These are phyloP conservation scores for Inonotus obliquus DNA, from an alignment of 1,284 basidiomycete species.

Conservation along the genomic window DNA sequence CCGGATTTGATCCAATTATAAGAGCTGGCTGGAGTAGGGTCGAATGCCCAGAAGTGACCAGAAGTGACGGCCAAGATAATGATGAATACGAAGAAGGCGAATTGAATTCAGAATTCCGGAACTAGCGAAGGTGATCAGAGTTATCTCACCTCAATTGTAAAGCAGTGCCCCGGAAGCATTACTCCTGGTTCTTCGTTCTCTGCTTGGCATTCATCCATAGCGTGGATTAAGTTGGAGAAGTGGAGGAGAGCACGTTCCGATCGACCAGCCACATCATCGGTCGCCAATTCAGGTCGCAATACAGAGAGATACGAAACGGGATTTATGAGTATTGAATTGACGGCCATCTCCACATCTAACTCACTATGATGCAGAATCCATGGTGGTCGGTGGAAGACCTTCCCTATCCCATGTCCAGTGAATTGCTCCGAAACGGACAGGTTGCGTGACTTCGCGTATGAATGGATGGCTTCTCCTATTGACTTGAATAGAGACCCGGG, in stretches of 20 bases:
- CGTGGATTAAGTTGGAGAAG: not conserved
- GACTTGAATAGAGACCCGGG: conserved; percentile 69
- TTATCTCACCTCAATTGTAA: conserved; percentile 73
- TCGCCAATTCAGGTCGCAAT: not conserved
- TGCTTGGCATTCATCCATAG: conserved; percentile 27
- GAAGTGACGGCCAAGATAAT: not conserved
- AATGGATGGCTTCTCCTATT: conserved; percentile 77
- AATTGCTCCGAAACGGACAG: conserved; percentile 73
- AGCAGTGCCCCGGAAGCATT: conserved; percentile 83
- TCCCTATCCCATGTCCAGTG: conserved; percentile 85
- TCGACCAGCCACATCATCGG: not conserved
- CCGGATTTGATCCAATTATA: conserved; percentile 65
- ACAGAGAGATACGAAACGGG: not conserved
- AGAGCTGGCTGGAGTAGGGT: conserved; percentile 55
- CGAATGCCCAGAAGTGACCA: not conserved
- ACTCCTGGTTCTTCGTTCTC: conserved; percentile 74
- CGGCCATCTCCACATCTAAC: conserved; percentile 20
- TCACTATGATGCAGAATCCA: conserved; percentile 76
- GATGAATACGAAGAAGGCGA: not conserved
- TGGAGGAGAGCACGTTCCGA: not conserved
- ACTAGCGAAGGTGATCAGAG: not conserved
- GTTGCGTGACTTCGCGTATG: conserved; percentile 38
- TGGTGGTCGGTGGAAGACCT: conserved; percentile 76
- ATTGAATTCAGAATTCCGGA: not conserved
- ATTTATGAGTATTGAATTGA: not conserved